Evolutionary conservation across 2,329 filamentous ascomycete genomes (phyloP), one percentile per base, ranked within the genome.

Genomic region (Metarhizium sp.): DNA sequence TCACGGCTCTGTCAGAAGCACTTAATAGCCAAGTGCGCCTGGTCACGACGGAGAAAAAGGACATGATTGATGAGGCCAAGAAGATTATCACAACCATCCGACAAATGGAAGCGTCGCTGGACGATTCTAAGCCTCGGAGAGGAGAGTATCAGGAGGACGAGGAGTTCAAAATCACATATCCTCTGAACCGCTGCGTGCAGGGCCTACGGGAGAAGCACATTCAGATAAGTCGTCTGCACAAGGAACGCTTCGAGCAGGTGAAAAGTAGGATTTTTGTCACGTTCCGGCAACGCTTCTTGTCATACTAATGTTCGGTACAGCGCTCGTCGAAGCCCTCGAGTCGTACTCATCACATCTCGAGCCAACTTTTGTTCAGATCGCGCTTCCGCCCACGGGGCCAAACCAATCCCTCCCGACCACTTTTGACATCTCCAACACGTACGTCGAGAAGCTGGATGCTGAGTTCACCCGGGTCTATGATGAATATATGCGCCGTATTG

Each of bases 281-380:
- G 5, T 30, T 25, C 4, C 8, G 5, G 6, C 25, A 7, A 18
- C 8, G n/a, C 20, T 2, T 16, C 20, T 10, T 16, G 20, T n/a
- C 20, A 20, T 32, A 14, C n/a, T 32, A 32, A 20, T 20, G 42
- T 43, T 29, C 30, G 30, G 32, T 18, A 13, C 55, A 95, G 90
- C 96, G 78, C 87, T 99, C 60, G 91, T 91, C 29, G 85, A 95
- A 71, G 92, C 92, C 4, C 85, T 99, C 52, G 87, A 96, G 68
- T 96, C 92, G 5, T 99, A 97, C 70, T 95, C 94, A 1, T 95
- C 90, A 10, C 94, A 97, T 69, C 87, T 99, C 50, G 94, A 99
- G 69, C 76, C 89, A 11, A 87, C 87, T 2, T 97, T 97, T 69
- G 82, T 97, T 61, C 83, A 86, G 66, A 85, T 97, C 66, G 81